Evolutionary conservation across 768 basidiomycete species (phyloP).

Genomic region (Suillus spraguei): DNA sequence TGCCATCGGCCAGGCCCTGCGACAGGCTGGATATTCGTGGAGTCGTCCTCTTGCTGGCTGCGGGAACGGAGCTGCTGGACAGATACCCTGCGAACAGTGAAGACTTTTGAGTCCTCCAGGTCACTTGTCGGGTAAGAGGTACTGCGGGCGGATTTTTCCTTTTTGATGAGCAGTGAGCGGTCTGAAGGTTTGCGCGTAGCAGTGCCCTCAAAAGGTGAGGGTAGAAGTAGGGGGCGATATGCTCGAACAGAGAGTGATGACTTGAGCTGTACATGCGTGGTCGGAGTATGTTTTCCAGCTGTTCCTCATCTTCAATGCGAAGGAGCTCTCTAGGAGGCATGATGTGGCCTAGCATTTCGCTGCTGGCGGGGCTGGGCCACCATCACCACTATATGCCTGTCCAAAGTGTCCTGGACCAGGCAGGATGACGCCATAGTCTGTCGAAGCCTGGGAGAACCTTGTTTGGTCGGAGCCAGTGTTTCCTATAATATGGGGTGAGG

Average conservation of each 20-base stretch:
- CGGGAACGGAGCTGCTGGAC: slow-evolving; percentile 36
- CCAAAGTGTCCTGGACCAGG: slow-evolving; percentile 35
- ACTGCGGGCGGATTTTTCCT: slow-evolving; percentile 36
- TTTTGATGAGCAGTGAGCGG: slow-evolving; percentile 29
- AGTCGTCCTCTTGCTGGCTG: slow-evolving; percentile 24
- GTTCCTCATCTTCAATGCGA: slow-evolving; percentile 37
- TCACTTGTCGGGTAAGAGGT: slow-evolving; percentile 36
- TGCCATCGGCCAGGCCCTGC: slow-evolving; percentile 36
- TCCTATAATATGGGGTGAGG: slow-evolving; percentile 39
- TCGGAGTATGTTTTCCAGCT: slow-evolving; percentile 21
- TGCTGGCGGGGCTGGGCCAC: slow-evolving; percentile 28
- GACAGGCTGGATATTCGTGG: slow-evolving; percentile 15
- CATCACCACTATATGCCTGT: slow-evolving; percentile 31
- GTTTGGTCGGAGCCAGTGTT: slow-evolving; percentile 41
- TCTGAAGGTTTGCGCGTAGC: slow-evolving; percentile 22
- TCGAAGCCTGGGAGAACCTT: slow-evolving; percentile 39
- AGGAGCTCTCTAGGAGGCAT: slow-evolving; percentile 38
- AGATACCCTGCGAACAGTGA: slow-evolving; percentile 42
- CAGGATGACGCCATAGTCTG: no score
- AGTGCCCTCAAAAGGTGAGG: slow-evolving; percentile 39
- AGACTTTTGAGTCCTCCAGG: slow-evolving; percentile 34
- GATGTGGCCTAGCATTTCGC: slow-evolving; percentile 37
- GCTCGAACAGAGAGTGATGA: slow-evolving; percentile 28
- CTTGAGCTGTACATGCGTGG: slow-evolving; percentile 32
- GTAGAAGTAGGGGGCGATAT: slow-evolving; percentile 39